Conservation (phyloP, 2,329 filamentous ascomycete species). For the Camptophora hylomeconis region DNA sequence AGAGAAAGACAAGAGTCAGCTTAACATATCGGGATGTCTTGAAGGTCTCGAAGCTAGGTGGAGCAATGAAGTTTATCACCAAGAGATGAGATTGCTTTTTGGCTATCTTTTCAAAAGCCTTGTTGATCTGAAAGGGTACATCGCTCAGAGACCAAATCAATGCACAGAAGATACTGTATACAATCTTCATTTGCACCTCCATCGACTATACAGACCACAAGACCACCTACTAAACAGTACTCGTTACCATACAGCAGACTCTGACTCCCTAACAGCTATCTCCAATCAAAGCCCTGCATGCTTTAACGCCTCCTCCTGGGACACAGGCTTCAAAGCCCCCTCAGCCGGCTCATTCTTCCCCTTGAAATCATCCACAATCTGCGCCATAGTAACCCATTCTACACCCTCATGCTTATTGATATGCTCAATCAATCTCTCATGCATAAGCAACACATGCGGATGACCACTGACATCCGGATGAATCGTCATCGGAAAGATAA, state of each 20-base stretch:
- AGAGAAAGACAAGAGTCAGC: slow-evolving; percentile 41
- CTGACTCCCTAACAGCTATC: no score
- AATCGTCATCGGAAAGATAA: slow-evolving; percentile 65
- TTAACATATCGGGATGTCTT: slow-evolving; percentile 71
- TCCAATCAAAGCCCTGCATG: not conserved
- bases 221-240: no score
- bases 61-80: slow-evolving; percentile 19
- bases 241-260: no score
- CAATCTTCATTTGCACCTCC: no score
- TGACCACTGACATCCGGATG: slow-evolving; percentile 62
- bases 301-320: slow-evolving; percentile 10
- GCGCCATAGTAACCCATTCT: slow-evolving; percentile 43
- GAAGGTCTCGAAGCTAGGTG: slow-evolving; percentile 62
- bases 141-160: no score
- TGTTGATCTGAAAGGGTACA: no score
- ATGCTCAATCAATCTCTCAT: slow-evolving; percentile 58
- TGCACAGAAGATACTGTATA: no score
- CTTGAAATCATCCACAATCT: slow-evolving; percentile 64
- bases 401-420: slow-evolving; percentile 48
- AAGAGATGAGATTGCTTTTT: slow-evolving; percentile 8
- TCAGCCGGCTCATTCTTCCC: slow-evolving; percentile 43
- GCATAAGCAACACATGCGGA: slow-evolving; percentile 61
- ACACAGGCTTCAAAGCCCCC: slow-evolving; percentile 49
- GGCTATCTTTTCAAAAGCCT: no score
- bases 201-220: no score